Base-by-base conservation (phyloP, 805 yeast species). In the Zygosaccharomyces gambellarensis region DNA sequence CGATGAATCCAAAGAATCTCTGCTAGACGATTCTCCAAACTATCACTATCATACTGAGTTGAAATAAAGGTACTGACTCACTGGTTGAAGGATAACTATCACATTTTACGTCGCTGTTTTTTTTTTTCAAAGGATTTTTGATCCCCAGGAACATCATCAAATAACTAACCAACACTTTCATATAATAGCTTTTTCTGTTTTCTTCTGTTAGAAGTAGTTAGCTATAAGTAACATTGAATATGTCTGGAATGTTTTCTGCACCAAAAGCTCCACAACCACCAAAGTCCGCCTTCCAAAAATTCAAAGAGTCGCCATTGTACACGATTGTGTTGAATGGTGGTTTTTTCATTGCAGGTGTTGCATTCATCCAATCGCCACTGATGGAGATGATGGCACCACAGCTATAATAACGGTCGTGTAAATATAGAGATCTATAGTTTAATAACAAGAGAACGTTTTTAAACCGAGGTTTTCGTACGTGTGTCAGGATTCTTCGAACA, bases 331-430 rank as follows among this genome's bases (percentile, higher is more conserved):
- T 85, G 39, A 85, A 86, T 68, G 80, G 78, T 51, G 75, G 74
- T 36, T 73, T 85, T 53, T 86, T 87, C 62, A 79, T 78, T 50
- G 80, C 85, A 43, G 94, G 94, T 65, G 86, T 85, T 57, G 80
- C 81, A 22, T 79, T 86, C 67, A 79, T 87, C 58, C 88, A 83
- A 72, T 83, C 90, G 43, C 85, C 90, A 58, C 70, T 84, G 61
- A 83, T 84, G 87, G 92, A 85, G 50, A 79, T 83, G 80, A 71
- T 86, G 71, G 90, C 85, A 60, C 94, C 94, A 46, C 92, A 85
- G 68, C 75, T 68, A 47, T 67, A 57, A 59, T 14, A 12, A 19
- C 25, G 9, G 17, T 36, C 49, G 7, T 40, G 49, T 46, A 40
- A 21, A 46, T 45, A 46, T 22, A 10, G 28, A 25, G 28, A 25